These are phyloP conservation scores for Abrus precatorius DNA, from an alignment of 306 rosid species.

Conservation along the genomic window DNA sequence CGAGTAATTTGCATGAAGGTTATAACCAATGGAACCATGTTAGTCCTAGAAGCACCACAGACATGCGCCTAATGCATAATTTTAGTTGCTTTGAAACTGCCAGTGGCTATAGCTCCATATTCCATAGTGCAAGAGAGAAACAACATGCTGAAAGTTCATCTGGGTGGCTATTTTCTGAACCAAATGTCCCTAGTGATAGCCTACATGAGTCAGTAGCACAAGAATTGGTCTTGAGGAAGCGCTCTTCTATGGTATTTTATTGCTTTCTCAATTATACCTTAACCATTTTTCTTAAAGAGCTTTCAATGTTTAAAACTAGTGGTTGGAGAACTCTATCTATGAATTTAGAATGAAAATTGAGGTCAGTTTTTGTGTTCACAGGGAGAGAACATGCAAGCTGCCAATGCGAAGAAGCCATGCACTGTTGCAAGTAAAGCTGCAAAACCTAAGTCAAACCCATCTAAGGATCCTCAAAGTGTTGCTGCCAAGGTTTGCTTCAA, in stretches of 20 bases:
- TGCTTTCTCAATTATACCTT: background rate
- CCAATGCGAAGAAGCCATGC: slow-evolving; percentile 68
- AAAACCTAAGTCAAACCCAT: slow-evolving; percentile 63
- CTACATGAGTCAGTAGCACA: slow-evolving; percentile 53
- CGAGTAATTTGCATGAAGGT: slow-evolving; percentile 42
- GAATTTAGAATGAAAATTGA: slow-evolving; percentile 9
- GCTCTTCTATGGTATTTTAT: slow-evolving; percentile 60
- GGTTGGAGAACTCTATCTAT: background rate
- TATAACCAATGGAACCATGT: slow-evolving; percentile 53
- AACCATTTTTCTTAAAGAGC: background rate
- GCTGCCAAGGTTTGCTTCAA: slow-evolving; percentile 87
- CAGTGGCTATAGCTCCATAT: slow-evolving; percentile 49
- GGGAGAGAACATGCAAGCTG: slow-evolving; percentile 63
- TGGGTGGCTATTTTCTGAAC: slow-evolving; percentile 71
- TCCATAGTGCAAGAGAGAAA: slow-evolving; percentile 50
- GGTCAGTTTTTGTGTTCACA: slow-evolving; percentile 35
- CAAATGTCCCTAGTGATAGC: slow-evolving; percentile 52
- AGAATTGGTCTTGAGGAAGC: slow-evolving; percentile 59
- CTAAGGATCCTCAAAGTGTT: slow-evolving; percentile 89
- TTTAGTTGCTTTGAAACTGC: slow-evolving; percentile 43
- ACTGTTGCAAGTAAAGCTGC: slow-evolving; percentile 56
- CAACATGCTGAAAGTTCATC: slow-evolving; percentile 54
- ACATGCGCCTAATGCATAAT: slow-evolving; percentile 51
- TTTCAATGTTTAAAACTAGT: background rate
- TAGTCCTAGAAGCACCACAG: slow-evolving; percentile 45